Percentiles rank a stretch among this genome's conserved stretches.
These are phyloP conservation scores for Cytospora schulzeri DNA, from an alignment of 2,329 filamentous ascomycete species.

Conservation along the genomic window DNA sequence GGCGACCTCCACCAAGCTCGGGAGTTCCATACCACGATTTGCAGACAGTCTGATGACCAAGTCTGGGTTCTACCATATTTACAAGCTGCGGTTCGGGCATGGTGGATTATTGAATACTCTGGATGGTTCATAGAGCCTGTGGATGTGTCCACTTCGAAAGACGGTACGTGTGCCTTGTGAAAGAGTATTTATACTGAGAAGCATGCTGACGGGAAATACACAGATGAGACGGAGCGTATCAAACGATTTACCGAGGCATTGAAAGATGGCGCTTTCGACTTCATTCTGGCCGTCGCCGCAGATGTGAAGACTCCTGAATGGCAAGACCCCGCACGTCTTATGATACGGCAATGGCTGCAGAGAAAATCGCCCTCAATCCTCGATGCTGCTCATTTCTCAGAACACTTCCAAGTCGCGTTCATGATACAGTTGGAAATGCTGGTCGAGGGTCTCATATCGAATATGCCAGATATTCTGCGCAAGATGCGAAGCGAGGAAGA, in stretches of 20 bases:
- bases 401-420: slow-evolving; percentile 70
- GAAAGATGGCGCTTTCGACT: slow-evolving; percentile 89
- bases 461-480: slow-evolving; percentile 89
- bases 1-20: slow-evolving; percentile 69
- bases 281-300: slow-evolving; percentile 81
- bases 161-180: slow-evolving; percentile 38
- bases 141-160: slow-evolving; percentile 48
- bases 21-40: slow-evolving; percentile 68
- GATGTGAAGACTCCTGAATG: slow-evolving; percentile 81
- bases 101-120: slow-evolving; percentile 94
- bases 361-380: slow-evolving; percentile 74
- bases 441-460: slow-evolving; percentile 89
- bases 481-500: slow-evolving; percentile 88
- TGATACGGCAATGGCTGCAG: slow-evolving; percentile 80
- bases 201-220: background rate
- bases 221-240: slow-evolving; percentile 70
- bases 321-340: slow-evolving; percentile 83
- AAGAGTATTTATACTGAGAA: background rate
- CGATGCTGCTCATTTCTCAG: slow-evolving; percentile 65
- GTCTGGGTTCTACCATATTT: slow-evolving; percentile 75
- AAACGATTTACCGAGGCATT: slow-evolving; percentile 75
- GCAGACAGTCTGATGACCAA: slow-evolving; percentile 65
- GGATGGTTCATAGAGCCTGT: slow-evolving; percentile 81
- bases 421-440: slow-evolving; percentile 86
- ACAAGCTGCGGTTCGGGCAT: slow-evolving; percentile 75